These are phyloP conservation scores for Cylindrodendrum hubeiense DNA, from an alignment of 2,329 filamentous ascomycete species.

Conservation along the genomic window DNA sequence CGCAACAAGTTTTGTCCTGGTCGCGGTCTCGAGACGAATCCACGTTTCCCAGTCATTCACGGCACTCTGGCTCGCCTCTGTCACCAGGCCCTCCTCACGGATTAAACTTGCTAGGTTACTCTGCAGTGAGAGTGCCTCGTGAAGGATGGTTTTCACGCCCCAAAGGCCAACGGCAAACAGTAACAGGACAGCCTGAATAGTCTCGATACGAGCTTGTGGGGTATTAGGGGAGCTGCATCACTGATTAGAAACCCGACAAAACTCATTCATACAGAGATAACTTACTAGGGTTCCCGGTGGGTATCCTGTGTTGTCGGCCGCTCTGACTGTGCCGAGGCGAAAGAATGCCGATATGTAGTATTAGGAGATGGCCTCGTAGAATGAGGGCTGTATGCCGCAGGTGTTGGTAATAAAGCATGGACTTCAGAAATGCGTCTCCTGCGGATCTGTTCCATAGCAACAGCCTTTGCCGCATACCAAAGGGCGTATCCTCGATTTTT, in stretches of 20 bases:
- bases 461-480: constrained; percentile 71
- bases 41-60: constrained; percentile 69
- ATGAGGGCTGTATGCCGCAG: constrained; percentile 70
- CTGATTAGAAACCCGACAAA: constrained; percentile 9
- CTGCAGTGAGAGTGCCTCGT: constrained; percentile 70
- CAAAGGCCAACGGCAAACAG: constrained; percentile 72
- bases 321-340: constrained; percentile 69
- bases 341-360: constrained; percentile 68
- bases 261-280: constrained; percentile 9
- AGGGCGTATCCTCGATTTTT: constrained; percentile 69
- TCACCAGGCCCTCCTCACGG: constrained; percentile 67
- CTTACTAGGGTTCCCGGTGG: constrained; percentile 71
- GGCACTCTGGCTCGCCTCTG: constrained; percentile 60
- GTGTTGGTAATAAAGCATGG: constrained; percentile 67
- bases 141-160: constrained; percentile 70
- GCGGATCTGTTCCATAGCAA: constrained; percentile 70
- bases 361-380: constrained; percentile 71
- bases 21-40: constrained; percentile 68
- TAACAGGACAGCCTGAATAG: constrained; percentile 72
- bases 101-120: constrained; percentile 69
- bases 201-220: constrained; percentile 71
- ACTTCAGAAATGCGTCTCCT: constrained; percentile 69
- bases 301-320: constrained; percentile 69
- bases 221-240: constrained; percentile 66
- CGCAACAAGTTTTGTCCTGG: constrained; percentile 70